phyloP scores from a whole-genome alignment of 805 yeast genomes.

The Hanseniaspora lachancei region DNA sequence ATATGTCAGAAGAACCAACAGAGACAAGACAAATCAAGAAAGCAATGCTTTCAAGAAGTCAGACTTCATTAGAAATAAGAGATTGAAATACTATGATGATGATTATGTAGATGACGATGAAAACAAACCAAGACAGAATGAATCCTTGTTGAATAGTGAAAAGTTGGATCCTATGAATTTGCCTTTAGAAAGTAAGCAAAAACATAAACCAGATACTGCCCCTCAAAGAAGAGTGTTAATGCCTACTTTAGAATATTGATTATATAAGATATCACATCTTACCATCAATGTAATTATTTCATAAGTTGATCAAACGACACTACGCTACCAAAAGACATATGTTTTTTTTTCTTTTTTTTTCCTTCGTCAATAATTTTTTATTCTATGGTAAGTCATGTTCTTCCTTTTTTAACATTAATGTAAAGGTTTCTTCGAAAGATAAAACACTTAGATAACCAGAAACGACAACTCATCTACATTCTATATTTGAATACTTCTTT shows the following conservation, averaged over 20 bases:
- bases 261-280: not conserved
- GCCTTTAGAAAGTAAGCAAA: not conserved
- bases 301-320: no score
- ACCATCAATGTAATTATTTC: no score
- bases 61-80: not conserved
- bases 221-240: not conserved
- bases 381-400: no score
- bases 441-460: no score
- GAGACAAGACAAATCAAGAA: not conserved
- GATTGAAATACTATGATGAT: not conserved
- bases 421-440: no score
- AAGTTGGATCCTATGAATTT: no score
- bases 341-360: no score
- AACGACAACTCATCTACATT: no score
- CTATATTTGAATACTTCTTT: no score
- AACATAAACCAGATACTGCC: not conserved
- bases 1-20: not conserved
- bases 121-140: not conserved
- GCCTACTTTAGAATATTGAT: slow-evolving; percentile 4
- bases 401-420: no score
- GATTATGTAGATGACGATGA: not conserved
- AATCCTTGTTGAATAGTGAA: not conserved
- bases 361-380: no score
- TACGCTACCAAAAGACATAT: no score
- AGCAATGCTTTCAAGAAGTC: not conserved